These are phyloP conservation scores for Inga leiocalycina DNA, from an alignment of 306 rosid species.

Conservation along the genomic window DNA sequence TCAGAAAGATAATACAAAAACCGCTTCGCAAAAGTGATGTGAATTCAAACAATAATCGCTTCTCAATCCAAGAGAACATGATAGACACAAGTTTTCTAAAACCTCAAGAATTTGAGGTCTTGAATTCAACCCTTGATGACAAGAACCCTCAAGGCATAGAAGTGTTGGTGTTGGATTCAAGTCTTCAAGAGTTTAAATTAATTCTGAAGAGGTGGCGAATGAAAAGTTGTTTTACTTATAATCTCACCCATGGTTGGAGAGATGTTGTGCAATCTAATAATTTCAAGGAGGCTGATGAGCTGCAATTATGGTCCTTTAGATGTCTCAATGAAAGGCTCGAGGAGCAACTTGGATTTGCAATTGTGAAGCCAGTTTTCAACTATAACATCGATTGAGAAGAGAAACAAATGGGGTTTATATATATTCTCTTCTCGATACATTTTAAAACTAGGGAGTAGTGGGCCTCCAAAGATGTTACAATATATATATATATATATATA, in stretches of 20 bases:
- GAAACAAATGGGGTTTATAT: too few species aligned
- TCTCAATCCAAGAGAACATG: background rate
- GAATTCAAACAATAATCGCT: background rate
- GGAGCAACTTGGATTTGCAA: too few species aligned
- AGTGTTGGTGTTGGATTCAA: background rate
- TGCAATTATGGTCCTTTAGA: background rate
- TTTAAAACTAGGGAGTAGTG: too few species aligned
- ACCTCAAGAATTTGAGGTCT: background rate
- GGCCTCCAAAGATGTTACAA: too few species aligned
- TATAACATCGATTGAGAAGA: too few species aligned
- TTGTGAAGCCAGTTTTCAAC: too few species aligned
- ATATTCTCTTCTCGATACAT: too few species aligned
- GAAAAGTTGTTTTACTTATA: background rate
- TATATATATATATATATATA: too few species aligned
- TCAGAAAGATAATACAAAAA: background rate
- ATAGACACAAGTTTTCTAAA: background rate
- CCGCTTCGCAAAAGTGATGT: background rate
- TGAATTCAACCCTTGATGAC: background rate
- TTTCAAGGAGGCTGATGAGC: background rate
- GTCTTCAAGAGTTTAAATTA: background rate
- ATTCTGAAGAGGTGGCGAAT: background rate
- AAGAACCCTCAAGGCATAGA: background rate
- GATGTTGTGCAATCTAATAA: background rate
- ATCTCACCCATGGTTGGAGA: background rate
- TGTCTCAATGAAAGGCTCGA: too few species aligned